Percentiles rank a stretch among this genome's conserved stretches.
phyloP scores from a whole-genome alignment of 805 yeast genomes.

The Yamadazyma akitaensis region DNA sequence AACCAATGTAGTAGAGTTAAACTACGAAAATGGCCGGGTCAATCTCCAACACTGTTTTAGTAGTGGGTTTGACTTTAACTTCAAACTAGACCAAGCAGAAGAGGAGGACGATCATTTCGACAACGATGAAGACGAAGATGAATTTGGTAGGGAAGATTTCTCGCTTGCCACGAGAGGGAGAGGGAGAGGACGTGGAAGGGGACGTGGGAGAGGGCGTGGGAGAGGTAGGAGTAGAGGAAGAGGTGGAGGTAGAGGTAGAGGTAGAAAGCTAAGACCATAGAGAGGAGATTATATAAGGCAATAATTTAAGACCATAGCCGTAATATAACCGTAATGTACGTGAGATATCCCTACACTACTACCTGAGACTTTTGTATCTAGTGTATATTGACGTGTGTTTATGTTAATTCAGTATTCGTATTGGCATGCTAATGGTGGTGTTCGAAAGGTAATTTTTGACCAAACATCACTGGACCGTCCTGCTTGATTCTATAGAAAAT shows the following conservation, averaged over 20 bases:
- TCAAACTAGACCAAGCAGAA: conserved; percentile 24
- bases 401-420: not conserved
- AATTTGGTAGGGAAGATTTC: conserved; percentile 9
- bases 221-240: conserved; percentile 9
- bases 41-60: conserved; percentile 49
- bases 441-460: conserved; percentile 37
- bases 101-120: conserved; percentile 12
- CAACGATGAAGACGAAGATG: conserved; percentile 13
- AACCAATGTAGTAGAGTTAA: conserved; percentile 41
- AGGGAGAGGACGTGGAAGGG: conserved; percentile 15
- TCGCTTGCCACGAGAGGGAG: conserved; percentile 7
- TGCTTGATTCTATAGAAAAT: conserved; percentile 75
- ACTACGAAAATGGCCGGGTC: conserved; percentile 44
- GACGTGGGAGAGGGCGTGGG: conserved; percentile 17
- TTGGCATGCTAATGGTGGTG: conserved; percentile 22
- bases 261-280: conserved; percentile 7
- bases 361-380: not conserved
- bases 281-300: not conserved
- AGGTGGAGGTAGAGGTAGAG: conserved; percentile 16
- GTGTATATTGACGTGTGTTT: conserved; percentile 1
- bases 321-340: not conserved
- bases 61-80: conserved; percentile 63
- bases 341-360: not conserved
- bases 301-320: too few relatives aligned
- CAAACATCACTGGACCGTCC: conserved; percentile 63